Conservation (phyloP, 768 basidiomycete species). For the Mycena chlorophos region DNA sequence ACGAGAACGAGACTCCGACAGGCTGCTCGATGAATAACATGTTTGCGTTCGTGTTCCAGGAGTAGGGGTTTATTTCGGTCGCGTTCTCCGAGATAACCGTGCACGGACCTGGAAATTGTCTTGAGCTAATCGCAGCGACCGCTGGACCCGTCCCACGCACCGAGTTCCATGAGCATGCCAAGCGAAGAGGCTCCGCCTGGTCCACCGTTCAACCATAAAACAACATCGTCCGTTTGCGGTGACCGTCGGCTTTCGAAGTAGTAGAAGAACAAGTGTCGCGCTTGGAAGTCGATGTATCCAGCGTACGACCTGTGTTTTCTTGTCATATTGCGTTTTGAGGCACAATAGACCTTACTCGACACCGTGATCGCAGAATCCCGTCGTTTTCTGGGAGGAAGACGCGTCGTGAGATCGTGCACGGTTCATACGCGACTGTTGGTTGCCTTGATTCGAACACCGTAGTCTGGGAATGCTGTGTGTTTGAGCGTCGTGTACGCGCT, state of each 20-base stretch:
- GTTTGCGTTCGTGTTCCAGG: constrained; percentile 52
- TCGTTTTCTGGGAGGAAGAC: not conserved
- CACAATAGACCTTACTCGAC: not conserved
- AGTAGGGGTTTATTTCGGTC: constrained; percentile 42
- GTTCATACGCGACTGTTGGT: not conserved
- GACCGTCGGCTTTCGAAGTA: constrained; percentile 51
- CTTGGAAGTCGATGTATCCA: constrained; percentile 50
- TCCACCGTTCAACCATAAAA: constrained; percentile 52
- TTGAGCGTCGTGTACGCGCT: not conserved
- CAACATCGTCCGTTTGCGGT: constrained; percentile 39
- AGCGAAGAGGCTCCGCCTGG: constrained; percentile 30
- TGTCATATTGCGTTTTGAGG: not conserved
- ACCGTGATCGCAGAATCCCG: not conserved
- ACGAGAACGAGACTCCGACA: constrained; percentile 46
- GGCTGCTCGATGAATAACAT: constrained; percentile 49
- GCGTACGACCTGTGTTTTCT: constrained; percentile 36
- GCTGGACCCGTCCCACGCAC: constrained; percentile 21
- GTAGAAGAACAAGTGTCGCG: constrained; percentile 53
- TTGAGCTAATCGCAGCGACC: not conserved
- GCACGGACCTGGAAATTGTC: constrained; percentile 40
- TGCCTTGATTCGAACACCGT: not conserved
- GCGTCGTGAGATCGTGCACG: not conserved
- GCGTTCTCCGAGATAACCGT: constrained; percentile 42
- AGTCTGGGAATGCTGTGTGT: not conserved
- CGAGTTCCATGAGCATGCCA: constrained; percentile 56